A percentile compares a stretch with the other conserved stretches of the same genome.
phyloP scores from a whole-genome alignment of 2,329 filamentous ascomycete species.

The Verticillium longisporum region DNA sequence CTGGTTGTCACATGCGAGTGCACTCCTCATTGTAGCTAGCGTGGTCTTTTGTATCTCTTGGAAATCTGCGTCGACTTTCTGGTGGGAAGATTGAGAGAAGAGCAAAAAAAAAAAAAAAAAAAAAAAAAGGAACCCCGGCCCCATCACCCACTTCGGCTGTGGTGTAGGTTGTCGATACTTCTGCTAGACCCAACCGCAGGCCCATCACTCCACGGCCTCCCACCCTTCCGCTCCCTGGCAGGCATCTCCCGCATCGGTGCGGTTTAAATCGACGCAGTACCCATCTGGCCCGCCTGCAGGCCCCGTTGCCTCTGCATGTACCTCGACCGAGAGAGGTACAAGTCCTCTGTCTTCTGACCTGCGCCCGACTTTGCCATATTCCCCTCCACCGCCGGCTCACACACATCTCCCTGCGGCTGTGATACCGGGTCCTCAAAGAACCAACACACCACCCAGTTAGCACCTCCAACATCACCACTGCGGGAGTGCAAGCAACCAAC shows the following conservation, averaged over 20 bases:
- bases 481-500: slow-evolving; percentile 13
- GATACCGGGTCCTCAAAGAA: slow-evolving; percentile 6
- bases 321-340: slow-evolving; percentile 12
- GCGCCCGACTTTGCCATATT: slow-evolving; percentile 6
- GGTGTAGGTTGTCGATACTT: background rate
- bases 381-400: slow-evolving; percentile 11
- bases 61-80: background rate
- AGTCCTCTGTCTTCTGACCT: slow-evolving; percentile 2
- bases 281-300: slow-evolving; percentile 11
- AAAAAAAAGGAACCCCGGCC: background rate
- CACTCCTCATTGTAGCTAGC: background rate
- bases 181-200: slow-evolving; percentile 1
- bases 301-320: slow-evolving; percentile 11
- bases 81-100: background rate
- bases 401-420: slow-evolving; percentile 9
- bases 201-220: slow-evolving; percentile 9
- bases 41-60: background rate
- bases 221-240: slow-evolving; percentile 8
- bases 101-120: background rate
- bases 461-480: slow-evolving; percentile 6
- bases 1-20: background rate
- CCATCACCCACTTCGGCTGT: background rate
- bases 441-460: slow-evolving; percentile 5
- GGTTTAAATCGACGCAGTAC: slow-evolving; percentile 7
- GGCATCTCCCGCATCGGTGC: slow-evolving; percentile 11